Evolutionary conservation across 305 asterid genomes (phyloP), one percentile per base, ranked within the genome.

Genomic region (Andrographis paniculata): DNA sequence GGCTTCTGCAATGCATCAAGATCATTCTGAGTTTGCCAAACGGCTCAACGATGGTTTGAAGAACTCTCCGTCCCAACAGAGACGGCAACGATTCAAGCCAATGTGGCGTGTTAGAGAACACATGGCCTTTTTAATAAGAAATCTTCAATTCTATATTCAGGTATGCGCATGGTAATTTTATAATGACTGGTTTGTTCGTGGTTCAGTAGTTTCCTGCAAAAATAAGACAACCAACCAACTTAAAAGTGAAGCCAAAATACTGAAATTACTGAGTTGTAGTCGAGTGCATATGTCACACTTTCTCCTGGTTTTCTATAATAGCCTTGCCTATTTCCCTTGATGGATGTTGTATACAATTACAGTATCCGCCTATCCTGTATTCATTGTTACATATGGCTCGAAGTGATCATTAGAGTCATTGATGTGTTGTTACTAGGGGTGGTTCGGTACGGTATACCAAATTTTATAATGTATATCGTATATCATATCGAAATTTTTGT

Each of bases 1-100:
- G 99, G 99, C 94, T 63, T 78, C 83, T 66, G 94, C 86, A n/a
- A 92, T 87, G 97, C 80, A 78, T 65, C 94, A 79, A 74, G 96
- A 87, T 63, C 95, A 84, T 70, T 72, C 80, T 53, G 87, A 86
- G 61, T 77, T 80, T 65, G 78, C 91, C 52, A 79, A 72, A 60
- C 64, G 61, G 50, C 88, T 68, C n/a, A 70, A 52, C 46, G 80
- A 80, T 37, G 51, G 65, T 42, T 52, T 42, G 50, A 66, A 66
- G 8, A 24, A 24, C 8, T 4, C 8, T 61, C 67, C 76, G 55
- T 70, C 93, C 42, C 94, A 79, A 58, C 94, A 75, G 73, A 77
- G 78, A 39, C 76, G 86, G 31, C 95, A 85, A 43, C 79, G 68
- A 42, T 74, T 76, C 70, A 79, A 77, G 64, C 93, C 94, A 31